Conservation (phyloP, 495 filamentous ascomycete species). For the Podospora fimiseda region DNA sequence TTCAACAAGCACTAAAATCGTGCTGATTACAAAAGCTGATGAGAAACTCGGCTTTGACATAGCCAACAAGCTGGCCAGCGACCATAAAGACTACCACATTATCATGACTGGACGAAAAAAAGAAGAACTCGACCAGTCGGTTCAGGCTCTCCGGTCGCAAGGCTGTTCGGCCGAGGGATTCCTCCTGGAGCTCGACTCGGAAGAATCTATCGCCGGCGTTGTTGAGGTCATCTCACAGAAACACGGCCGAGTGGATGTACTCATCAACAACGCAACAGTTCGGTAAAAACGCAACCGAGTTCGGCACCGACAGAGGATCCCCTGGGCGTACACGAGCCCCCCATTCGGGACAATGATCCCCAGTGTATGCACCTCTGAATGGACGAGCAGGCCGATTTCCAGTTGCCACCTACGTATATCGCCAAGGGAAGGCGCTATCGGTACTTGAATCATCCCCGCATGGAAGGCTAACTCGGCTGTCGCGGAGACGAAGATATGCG, state of each 20-base stretch:
- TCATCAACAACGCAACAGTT: slow-evolving; percentile 49
- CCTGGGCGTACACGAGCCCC: too few relatives aligned
- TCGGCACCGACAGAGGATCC: neutral
- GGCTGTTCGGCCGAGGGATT: slow-evolving; percentile 12
- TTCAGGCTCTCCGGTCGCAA: slow-evolving; percentile 7
- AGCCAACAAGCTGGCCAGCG: slow-evolving; percentile 32
- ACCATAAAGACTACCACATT: slow-evolving; percentile 33
- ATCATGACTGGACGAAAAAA: slow-evolving; percentile 29
- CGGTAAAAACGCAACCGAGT: neutral
- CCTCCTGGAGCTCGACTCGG: slow-evolving; percentile 43
- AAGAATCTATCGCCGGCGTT: slow-evolving; percentile 44
- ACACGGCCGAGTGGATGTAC: slow-evolving; percentile 42
- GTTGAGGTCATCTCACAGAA: slow-evolving; percentile 27
- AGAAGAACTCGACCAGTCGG: slow-evolving; percentile 18
- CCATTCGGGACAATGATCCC: too few relatives aligned
- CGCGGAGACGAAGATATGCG: too few relatives aligned
- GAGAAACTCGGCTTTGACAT: slow-evolving; percentile 43
- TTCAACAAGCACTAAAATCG: slow-evolving; percentile 21
- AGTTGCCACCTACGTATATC: too few relatives aligned
- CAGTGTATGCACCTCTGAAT: too few relatives aligned
- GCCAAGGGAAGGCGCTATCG: too few relatives aligned
- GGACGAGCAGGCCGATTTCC: too few relatives aligned
- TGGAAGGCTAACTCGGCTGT: too few relatives aligned
- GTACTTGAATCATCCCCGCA: too few relatives aligned
- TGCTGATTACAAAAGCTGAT: slow-evolving; percentile 45